Evolutionary conservation across 139 green algal genomes (phyloP).

Genomic region (Coelastrella sp.): DNA sequence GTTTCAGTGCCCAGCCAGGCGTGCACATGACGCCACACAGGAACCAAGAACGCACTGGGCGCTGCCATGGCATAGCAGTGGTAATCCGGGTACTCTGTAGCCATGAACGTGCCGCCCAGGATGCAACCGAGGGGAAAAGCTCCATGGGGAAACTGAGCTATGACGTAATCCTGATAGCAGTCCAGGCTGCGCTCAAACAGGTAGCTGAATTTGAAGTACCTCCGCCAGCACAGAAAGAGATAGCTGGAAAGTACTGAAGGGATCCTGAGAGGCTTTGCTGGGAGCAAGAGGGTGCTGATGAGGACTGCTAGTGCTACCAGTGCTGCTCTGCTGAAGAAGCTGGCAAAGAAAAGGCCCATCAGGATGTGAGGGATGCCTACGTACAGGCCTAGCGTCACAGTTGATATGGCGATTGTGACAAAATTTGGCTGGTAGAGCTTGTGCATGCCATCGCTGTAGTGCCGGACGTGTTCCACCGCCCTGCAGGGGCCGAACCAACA

Average conservation of each 20-base stretch:
- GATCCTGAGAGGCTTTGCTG: constrained; percentile 17
- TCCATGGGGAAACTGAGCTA: constrained; percentile 51
- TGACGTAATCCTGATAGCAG: constrained; percentile 39
- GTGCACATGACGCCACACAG: constrained; percentile 49
- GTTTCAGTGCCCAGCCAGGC: constrained; percentile 47
- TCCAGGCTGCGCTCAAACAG: constrained; percentile 43
- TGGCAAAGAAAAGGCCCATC: neutral
- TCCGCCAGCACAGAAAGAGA: constrained; percentile 44
- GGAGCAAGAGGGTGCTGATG: constrained; percentile 8
- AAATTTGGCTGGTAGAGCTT: constrained; percentile 25
- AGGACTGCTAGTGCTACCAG: neutral
- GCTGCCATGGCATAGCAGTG: constrained; percentile 37
- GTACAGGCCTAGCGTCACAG: constrained; percentile 40
- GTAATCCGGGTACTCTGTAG: constrained; percentile 26
- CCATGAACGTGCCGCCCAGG: constrained; percentile 47
- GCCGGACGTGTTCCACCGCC: neutral
- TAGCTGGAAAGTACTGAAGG: neutral
- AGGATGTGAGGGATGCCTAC: constrained; percentile 36
- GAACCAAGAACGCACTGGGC: constrained; percentile 23
- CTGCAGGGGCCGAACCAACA: neutral
- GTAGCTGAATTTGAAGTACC: constrained; percentile 53
- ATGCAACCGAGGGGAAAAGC: constrained; percentile 45
- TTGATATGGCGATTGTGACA: neutral
- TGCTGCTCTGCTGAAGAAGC: constrained; percentile 7
- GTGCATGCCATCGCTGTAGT: constrained; percentile 44